phyloP scores from a whole-genome alignment of 345 rosid species.

The Salix koriyanagi region DNA sequence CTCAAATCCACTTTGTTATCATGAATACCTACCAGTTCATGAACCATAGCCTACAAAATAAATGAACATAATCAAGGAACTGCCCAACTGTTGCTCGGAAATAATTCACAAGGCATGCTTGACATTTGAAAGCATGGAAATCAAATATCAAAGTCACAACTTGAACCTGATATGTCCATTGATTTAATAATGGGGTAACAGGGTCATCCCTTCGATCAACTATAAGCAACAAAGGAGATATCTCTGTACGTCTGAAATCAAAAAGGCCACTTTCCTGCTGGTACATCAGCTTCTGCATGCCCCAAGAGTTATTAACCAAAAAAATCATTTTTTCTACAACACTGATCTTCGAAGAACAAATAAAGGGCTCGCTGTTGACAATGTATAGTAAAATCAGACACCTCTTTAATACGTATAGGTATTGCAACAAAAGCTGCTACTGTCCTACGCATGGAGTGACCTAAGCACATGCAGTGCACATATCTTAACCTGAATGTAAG shows the following conservation, averaged over 20 bases:
- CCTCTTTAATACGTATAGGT: neutral
- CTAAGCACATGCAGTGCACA: neutral
- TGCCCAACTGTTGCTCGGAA: conserved; percentile 9
- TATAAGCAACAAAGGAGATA: conserved; percentile 75
- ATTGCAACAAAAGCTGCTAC: neutral
- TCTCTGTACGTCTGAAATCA: conserved; percentile 89
- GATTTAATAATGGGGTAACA: conserved; percentile 88
- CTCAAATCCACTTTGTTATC: conserved; percentile 92
- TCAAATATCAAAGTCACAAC: conserved; percentile 14
- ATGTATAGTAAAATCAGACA: neutral
- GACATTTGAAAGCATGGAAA: conserved; percentile 4
- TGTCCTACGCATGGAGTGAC: neutral
- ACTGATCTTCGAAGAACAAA: neutral
- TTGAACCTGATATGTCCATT: conserved; percentile 95
- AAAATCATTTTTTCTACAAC: neutral
- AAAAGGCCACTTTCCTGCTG: conserved; percentile 96
- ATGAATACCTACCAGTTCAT: conserved; percentile 83
- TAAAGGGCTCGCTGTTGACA: neutral
- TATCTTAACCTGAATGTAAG: neutral
- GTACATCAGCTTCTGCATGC: conserved; percentile 87
- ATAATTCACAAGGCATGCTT: conserved; percentile 6
- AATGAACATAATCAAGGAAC: conserved; percentile 20
- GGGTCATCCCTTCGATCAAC: conserved; percentile 97
- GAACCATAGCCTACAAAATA: conserved; percentile 82
- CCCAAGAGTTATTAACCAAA: conserved; percentile 10